Evolutionary conservation across 371 early-diverging fungal species (phyloP), one percentile per base, ranked within the genome.

Genomic region (Syncephalastrum sp.): DNA sequence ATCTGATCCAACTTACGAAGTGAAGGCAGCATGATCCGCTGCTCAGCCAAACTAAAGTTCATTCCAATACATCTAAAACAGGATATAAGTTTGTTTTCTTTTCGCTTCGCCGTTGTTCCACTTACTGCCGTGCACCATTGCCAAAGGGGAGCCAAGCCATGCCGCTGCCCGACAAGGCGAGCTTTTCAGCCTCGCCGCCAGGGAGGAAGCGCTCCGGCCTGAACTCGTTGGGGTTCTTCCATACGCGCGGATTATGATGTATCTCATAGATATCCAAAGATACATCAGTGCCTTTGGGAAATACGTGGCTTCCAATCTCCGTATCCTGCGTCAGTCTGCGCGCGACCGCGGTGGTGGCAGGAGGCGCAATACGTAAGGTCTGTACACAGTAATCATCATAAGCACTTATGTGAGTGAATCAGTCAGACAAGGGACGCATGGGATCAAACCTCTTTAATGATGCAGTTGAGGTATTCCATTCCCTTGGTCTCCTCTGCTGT

Each of bases 81-180:
- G 29, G 7, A 29, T 29, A 29, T 29, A 1, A 29, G 29, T 0
- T 1, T 29, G 4, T 0, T 21, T 21, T 21, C 21, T 21, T 2
- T 2, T 21, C 21, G 21, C 21, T 21, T 21, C 21, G 21, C 1
- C 21, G 21, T 21, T 21, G 21, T 21, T 2, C 21, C 21, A 33
- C 38, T 33, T 75, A 80, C 54, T 66, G 65, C 50, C 81, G 69
- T 8, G 58, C 50, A n/a, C 81, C 81, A 24, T 62, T 63, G 49
- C 69, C 59, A 43, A 81, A 81, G 7, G 81, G 77, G 1, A 74
- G 53, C 70, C 70, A 81, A 5, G 73, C 25, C 13, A 41, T 54
- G 8, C 51, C 17, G 10, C 0, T 33, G 38, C 38, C 38, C 38
- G 38, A 33, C 21, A 21, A 21, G 21, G 21, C 21, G 2, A 21